These are phyloP conservation scores for Beauveria pseudobassiana DNA, from an alignment of 2,329 filamentous ascomycete genomes.

Conservation along the genomic window DNA sequence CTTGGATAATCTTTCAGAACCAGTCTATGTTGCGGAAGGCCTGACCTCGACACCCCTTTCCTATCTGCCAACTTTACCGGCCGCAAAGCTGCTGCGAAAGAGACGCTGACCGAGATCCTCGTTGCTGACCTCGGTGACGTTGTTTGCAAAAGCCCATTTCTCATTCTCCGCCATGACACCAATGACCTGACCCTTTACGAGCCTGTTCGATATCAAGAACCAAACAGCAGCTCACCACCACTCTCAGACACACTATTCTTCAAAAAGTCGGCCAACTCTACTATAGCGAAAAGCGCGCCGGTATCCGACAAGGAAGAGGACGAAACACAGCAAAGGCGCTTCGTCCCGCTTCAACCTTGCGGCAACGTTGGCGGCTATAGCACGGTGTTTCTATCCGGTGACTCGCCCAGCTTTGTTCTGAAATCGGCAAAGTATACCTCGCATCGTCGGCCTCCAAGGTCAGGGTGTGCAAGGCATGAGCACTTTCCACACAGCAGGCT, in stretches of 20 bases:
- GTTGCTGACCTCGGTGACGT: slow-evolving; percentile 79
- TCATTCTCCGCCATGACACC: slow-evolving; percentile 71
- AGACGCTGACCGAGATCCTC: slow-evolving; percentile 69
- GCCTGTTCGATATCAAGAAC: slow-evolving; percentile 52
- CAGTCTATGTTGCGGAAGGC: slow-evolving; percentile 68
- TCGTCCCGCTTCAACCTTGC: slow-evolving; percentile 49
- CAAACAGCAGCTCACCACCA: slow-evolving; percentile 19
- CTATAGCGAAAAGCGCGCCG: slow-evolving; percentile 51
- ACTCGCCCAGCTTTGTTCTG: slow-evolving; percentile 72
- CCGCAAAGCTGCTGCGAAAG: slow-evolving; percentile 63
- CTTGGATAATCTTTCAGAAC: slow-evolving; percentile 62
- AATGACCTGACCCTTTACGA: slow-evolving; percentile 86
- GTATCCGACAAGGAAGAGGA: slow-evolving; percentile 43
- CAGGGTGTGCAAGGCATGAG: slow-evolving; percentile 63
- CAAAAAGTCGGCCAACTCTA: slow-evolving; percentile 63
- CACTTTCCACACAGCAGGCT: slow-evolving; percentile 67
- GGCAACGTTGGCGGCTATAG: slow-evolving; percentile 68
- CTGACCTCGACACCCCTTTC: slow-evolving; percentile 71
- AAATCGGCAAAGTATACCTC: slow-evolving; percentile 72
- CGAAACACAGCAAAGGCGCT: slow-evolving; percentile 34
- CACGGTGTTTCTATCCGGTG: slow-evolving; percentile 74
- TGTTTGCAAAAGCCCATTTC: slow-evolving; percentile 62
- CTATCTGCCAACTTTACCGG: slow-evolving; percentile 63
- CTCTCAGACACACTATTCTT: slow-evolving; percentile 61
- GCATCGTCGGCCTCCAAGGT: slow-evolving; percentile 65